Evolutionary conservation across 1,139 yeast species (phyloP).

Genomic region (Taphrina populina): DNA sequence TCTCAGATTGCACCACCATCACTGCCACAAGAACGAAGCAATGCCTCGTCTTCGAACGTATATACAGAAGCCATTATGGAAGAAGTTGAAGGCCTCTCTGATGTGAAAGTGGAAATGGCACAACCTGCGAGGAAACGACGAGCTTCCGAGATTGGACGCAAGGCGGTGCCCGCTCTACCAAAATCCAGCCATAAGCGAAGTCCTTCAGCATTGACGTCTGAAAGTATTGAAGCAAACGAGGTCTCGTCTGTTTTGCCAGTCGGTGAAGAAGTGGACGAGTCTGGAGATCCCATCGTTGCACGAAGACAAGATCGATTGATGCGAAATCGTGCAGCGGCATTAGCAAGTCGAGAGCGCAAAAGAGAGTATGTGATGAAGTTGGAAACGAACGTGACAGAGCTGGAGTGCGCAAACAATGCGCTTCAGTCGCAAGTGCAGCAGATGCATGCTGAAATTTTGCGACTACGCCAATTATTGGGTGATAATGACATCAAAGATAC

Average conservation of each 20-base stretch:
- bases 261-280: slow-evolving; percentile 13
- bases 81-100: slow-evolving; percentile 11
- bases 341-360: slow-evolving; percentile 30
- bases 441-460: slow-evolving; percentile 15
- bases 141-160: slow-evolving; percentile 18
- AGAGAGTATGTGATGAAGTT: slow-evolving; percentile 30
- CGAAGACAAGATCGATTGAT: slow-evolving; percentile 29
- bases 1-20: slow-evolving; percentile 33
- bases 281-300: slow-evolving; percentile 16
- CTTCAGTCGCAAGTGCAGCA: slow-evolving; percentile 2
- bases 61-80: slow-evolving; percentile 16
- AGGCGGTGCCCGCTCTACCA: background rate
- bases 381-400: slow-evolving; percentile 16
- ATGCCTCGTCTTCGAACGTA: slow-evolving; percentile 9
- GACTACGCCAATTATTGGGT: slow-evolving; percentile 11
- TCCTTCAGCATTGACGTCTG: slow-evolving; percentile 9
- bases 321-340: slow-evolving; percentile 33
- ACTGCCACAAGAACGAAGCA: slow-evolving; percentile 27
- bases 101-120: slow-evolving; percentile 7
- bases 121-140: slow-evolving; percentile 27
- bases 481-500: slow-evolving; percentile 6
- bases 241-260: background rate
- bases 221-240: background rate
- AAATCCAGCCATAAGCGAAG: slow-evolving; percentile 23
- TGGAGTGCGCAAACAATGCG: slow-evolving; percentile 13